phyloP scores from a whole-genome alignment of 1,284 basidiomycete genomes.

The Ganoderma leucocontextum region DNA sequence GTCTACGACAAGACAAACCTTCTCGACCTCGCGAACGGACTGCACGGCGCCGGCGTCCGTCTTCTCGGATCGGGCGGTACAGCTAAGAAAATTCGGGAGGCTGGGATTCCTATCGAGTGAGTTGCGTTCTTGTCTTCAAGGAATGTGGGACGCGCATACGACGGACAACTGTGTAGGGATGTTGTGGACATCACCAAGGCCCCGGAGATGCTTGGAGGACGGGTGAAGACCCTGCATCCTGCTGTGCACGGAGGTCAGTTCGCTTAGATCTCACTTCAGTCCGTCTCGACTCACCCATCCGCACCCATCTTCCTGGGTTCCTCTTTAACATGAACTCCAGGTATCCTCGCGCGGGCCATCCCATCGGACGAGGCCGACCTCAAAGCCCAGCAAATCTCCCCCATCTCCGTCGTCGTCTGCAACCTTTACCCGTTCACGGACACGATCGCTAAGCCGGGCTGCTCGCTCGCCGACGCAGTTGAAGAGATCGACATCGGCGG shows the following conservation, averaged over 20 bases:
- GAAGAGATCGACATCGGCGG: conserved; percentile 99
- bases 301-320: conserved; percentile 7
- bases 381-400: conserved; percentile 81
- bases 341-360: conserved; percentile 90
- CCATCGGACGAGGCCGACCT: conserved; percentile 89
- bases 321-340: conserved; percentile 48
- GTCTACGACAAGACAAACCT: conserved; percentile 98
- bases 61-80: conserved; percentile 97
- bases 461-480: conserved; percentile 91
- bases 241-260: conserved; percentile 93
- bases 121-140: conserved; percentile 41
- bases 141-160: neutral
- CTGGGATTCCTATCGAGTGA: conserved; percentile 90
- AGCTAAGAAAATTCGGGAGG: conserved; percentile 96
- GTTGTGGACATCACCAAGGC: conserved; percentile 98
- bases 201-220: conserved; percentile 99
- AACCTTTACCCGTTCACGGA: conserved; percentile 98
- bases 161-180: conserved; percentile 66
- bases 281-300: neutral
- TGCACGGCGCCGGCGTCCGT: conserved; percentile 84
- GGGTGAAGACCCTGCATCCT: conserved; percentile 99
- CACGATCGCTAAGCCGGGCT: conserved; percentile 89
- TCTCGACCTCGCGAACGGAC: conserved; percentile 87
- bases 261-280: conserved; percentile 5
- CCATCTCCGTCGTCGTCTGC: conserved; percentile 96